Evolutionary conservation across 2,329 filamentous ascomycete species (phyloP).

Genomic region (Beauveria caledonica): DNA sequence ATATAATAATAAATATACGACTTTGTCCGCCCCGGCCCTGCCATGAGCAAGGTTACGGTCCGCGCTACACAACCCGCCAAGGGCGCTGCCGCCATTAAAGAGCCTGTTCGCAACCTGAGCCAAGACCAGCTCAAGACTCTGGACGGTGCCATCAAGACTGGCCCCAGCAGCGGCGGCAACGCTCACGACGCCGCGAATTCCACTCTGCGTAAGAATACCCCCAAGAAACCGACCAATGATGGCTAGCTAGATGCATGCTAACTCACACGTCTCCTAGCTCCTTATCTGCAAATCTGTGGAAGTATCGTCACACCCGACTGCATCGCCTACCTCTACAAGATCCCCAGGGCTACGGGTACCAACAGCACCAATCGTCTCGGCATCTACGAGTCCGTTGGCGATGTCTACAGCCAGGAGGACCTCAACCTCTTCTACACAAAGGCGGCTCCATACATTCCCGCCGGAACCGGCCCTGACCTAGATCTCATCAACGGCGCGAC

Average conservation of each 20-base stretch:
- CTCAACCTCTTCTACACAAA: constrained; percentile 39
- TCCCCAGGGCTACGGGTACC: constrained; percentile 29
- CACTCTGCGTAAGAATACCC: neutral
- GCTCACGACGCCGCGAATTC: neutral
- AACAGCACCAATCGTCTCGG: constrained; percentile 38
- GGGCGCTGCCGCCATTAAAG: neutral
- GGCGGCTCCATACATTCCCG: constrained; percentile 31
- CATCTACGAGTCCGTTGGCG: constrained; percentile 42
- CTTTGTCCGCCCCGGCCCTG: constrained; percentile 33
- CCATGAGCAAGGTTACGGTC: constrained; percentile 23
- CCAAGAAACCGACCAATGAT: neutral
- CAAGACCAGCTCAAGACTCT: constrained; percentile 14
- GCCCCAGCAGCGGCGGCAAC: neutral
- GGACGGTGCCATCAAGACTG: constrained; percentile 4
- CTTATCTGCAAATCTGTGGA: constrained; percentile 31
- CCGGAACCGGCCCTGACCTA: constrained; percentile 35
- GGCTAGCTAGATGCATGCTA: neutral
- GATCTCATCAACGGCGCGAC: constrained; percentile 39
- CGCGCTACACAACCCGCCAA: neutral
- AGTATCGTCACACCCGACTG: constrained; percentile 49
- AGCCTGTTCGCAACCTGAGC: constrained; percentile 15
- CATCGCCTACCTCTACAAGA: constrained; percentile 39
- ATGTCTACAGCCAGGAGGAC: constrained; percentile 43
- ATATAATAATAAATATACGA: too few species aligned
- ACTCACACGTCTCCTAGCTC: neutral